Evolutionary conservation across 441 rosid species (phyloP), one percentile per base, ranked within the genome.

Genomic region (Flueggea neowawraea): DNA sequence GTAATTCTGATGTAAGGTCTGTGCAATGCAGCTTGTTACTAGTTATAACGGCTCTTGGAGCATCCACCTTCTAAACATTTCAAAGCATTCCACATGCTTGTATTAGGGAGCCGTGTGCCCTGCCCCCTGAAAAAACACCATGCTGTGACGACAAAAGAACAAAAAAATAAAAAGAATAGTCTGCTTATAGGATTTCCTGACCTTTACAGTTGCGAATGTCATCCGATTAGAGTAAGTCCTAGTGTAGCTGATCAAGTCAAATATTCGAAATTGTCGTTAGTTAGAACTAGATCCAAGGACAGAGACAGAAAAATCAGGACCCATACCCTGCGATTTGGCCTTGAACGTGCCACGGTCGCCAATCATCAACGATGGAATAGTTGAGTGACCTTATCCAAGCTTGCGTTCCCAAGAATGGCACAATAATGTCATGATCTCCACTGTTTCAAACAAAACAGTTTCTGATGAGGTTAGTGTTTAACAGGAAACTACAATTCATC

Each of bases 131-230:
- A 67, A 65, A 67, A 32, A 31, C 33, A 57, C 28, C 28, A 7
- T 2, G 36, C 12, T 16, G 22, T 54, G 31, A 32, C 9, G 11
- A 28, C 13, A 12, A 15, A 14, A 22, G 28, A 22, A 22, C 28
- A 22, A 22, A 22, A 2, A 22, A 22, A n/a, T n/a, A 22, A 22
- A 22, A 22, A 2, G 28, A 22, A 22, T 22, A 22, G 28, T 22
- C 2, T 22, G 2, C 28, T 22, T 22, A 0, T 1, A 22, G 28
- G 1, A 22, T 22, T 5, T 8, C 28, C 63, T 66, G 67, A 66
- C 95, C 88, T 90, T 90, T 9, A 87, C 68, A 32, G 90, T 88
- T 13, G 86, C 90, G 60, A 77, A 90, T 65, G 92, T 78, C 87
- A 87, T 78, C 31, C 48, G 66, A 54, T 85, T 90, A 0, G 88